Evolutionary conservation across 78 protist genomes (phyloP).

Genomic region (Chrysochromulina tobinii): DNA sequence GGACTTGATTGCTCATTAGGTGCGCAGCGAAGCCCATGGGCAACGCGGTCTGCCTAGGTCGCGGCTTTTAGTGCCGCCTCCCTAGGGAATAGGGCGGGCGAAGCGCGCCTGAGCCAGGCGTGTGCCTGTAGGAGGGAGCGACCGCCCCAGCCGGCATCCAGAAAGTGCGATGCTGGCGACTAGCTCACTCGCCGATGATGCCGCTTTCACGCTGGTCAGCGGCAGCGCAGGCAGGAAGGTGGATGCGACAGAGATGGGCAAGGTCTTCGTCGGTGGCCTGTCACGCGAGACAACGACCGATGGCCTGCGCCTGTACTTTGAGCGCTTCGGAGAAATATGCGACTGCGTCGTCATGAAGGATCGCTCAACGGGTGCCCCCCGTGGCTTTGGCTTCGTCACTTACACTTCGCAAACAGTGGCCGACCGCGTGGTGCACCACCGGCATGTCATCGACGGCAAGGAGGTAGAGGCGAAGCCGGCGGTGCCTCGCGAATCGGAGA

Average conservation of each 20-base stretch:
- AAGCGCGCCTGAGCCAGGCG: too few species aligned
- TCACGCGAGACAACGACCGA: not conserved
- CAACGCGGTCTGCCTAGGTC: too few species aligned
- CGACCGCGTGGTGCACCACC: not conserved
- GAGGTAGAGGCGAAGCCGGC: constrained; percentile 24
- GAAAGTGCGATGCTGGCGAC: too few species aligned
- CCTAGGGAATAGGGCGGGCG: too few species aligned
- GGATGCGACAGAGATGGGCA: not conserved
- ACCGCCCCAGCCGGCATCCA: too few species aligned
- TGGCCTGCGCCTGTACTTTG: not conserved
- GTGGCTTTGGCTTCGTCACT: constrained; percentile 12
- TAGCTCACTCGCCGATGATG: too few species aligned
- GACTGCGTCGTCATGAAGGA: constrained; percentile 30
- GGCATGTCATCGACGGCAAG: constrained; percentile 15
- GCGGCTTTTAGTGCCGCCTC: too few species aligned
- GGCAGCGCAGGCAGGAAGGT: too few species aligned
- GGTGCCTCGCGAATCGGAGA: not conserved
- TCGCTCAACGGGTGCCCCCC: not conserved
- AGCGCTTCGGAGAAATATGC: not conserved
- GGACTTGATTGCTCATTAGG: too few species aligned
- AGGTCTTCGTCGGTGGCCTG: constrained; percentile 1
- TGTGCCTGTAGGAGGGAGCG: too few species aligned
- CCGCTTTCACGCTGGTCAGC: too few species aligned
- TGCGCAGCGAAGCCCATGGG: too few species aligned
- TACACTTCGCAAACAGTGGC: not conserved